Conservation (phyloP, 192 early-diverging fungal genomes). For the Rhizophagus sp. region DNA sequence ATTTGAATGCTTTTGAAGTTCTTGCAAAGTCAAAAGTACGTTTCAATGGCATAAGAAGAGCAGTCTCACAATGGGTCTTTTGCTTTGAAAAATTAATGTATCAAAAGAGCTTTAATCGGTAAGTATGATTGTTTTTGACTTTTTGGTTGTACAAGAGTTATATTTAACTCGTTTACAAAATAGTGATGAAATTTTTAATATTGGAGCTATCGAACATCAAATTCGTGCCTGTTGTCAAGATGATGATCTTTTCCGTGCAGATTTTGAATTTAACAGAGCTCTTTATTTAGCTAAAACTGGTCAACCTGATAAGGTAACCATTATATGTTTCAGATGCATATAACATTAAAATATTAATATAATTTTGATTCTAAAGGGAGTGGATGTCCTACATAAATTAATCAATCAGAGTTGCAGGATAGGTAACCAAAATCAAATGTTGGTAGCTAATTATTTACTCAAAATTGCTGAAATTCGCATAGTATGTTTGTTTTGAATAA, state of each 20-base stretch:
- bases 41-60: constrained; percentile 15
- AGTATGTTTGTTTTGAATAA: constrained; percentile 4
- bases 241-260: constrained; percentile 9
- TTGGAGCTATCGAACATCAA: constrained; percentile 23
- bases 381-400: background rate
- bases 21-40: constrained; percentile 4
- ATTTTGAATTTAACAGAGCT: constrained; percentile 26
- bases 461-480: constrained; percentile 31
- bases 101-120: constrained; percentile 23
- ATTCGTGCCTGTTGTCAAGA: constrained; percentile 27
- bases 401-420: constrained; percentile 20
- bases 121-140: background rate
- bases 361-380: background rate
- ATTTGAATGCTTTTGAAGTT: constrained; percentile 14
- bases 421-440: constrained; percentile 26
- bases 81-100: constrained; percentile 24
- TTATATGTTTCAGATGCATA: background rate
- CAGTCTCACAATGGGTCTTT: constrained; percentile 12
- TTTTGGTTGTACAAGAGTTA: background rate
- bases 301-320: constrained; percentile 9
- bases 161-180: background rate
- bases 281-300: constrained; percentile 4
- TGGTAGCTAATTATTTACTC: constrained; percentile 18
- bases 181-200: constrained; percentile 14
- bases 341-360: background rate